A percentile compares a stretch with the other conserved stretches of the same genome.
Evolutionary conservation across 108 stramenopile genomes (phyloP).

Genomic region (Skeletonema marinoi): DNA sequence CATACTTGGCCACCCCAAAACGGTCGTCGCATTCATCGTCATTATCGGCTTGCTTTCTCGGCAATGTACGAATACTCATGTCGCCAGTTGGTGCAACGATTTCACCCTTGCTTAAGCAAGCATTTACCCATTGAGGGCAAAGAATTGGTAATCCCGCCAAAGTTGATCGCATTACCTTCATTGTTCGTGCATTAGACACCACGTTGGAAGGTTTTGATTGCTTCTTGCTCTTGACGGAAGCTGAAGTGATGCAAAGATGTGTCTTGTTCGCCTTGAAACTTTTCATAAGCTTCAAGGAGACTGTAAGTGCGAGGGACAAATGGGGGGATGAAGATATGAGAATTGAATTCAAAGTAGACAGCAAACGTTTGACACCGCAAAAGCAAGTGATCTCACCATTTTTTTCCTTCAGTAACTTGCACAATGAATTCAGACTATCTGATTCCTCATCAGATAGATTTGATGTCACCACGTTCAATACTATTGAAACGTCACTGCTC

Average conservation of each 20-base stretch:
- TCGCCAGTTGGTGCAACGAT: constrained; percentile 30
- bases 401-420: constrained; percentile 39
- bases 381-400: constrained; percentile 37
- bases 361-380: neutral
- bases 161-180: constrained; percentile 79
- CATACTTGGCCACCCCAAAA: constrained; percentile 65
- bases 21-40: constrained; percentile 5
- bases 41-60: constrained; percentile 16
- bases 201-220: constrained; percentile 18
- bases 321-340: neutral
- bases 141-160: constrained; percentile 80
- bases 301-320: constrained; percentile 16
- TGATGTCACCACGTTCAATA: constrained; percentile 56
- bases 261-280: constrained; percentile 65
- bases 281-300: constrained; percentile 58
- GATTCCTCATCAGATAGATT: constrained; percentile 59
- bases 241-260: constrained; percentile 62
- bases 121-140: constrained; percentile 62
- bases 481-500: neutral
- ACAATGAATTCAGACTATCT: constrained; percentile 44
- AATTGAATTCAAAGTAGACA: neutral
- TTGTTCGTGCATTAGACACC: constrained; percentile 55
- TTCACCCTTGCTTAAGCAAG: constrained; percentile 31
- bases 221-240: constrained; percentile 10
- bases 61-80: constrained; percentile 39